Evolutionary conservation across 495 filamentous ascomycete genomes (phyloP).

Genomic region (Glutinoglossum americanum): DNA sequence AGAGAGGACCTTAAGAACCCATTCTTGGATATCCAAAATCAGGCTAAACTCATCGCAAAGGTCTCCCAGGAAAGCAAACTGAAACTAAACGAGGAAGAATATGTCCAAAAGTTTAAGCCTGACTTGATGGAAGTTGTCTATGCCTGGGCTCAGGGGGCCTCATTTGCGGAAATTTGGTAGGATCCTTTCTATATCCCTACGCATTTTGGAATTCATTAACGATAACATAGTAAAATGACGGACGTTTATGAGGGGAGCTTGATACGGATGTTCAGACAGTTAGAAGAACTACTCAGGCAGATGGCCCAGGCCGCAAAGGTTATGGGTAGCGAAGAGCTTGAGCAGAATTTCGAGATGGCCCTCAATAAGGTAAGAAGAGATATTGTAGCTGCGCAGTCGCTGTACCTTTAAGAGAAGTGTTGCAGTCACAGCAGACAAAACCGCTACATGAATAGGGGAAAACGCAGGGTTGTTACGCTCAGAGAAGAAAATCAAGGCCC

Average conservation of each 20-base stretch:
- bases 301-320: constrained; percentile 94
- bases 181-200: constrained; percentile 13
- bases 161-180: constrained; percentile 91
- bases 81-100: constrained; percentile 77
- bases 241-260: constrained; percentile 92
- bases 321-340: constrained; percentile 89
- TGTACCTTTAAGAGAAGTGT: constrained; percentile 44
- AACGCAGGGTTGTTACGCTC: too few relatives aligned
- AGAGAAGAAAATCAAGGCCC: too few relatives aligned
- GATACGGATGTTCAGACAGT: constrained; percentile 82
- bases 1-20: constrained; percentile 72
- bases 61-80: constrained; percentile 85
- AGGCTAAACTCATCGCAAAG: constrained; percentile 74
- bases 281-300: constrained; percentile 90
- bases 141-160: constrained; percentile 79
- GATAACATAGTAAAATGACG: constrained; percentile 56
- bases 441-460: too few relatives aligned
- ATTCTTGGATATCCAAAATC: constrained; percentile 60
- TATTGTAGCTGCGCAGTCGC: constrained; percentile 78
- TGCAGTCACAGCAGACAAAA: too few relatives aligned
- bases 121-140: constrained; percentile 93
- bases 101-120: constrained; percentile 66
- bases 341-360: constrained; percentile 68
- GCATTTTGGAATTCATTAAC: background rate
- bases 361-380: constrained; percentile 71